phyloP scores from a whole-genome alignment of 352 stramenopile genomes.

The Ochromonadaceae sp. region DNA sequence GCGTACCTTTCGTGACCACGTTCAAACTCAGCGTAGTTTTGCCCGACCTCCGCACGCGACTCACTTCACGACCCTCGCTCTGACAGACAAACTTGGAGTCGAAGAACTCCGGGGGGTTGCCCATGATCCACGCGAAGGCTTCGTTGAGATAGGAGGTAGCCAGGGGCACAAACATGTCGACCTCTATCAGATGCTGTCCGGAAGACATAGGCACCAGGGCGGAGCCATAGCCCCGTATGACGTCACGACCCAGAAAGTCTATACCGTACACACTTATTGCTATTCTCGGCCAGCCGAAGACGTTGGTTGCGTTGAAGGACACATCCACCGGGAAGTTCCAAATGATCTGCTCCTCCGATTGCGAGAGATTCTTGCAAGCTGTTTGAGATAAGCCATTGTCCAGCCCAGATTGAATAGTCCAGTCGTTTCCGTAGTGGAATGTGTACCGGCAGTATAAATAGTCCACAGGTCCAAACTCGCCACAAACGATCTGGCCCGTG shows the following conservation, averaged over 20 bases:
- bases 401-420: conserved; percentile 53
- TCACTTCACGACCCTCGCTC: conserved; percentile 34
- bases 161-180: conserved; percentile 67
- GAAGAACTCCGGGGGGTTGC: conserved; percentile 70
- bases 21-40: conserved; percentile 36
- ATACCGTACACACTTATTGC: conserved; percentile 61
- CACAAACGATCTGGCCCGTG: conserved; percentile 2
- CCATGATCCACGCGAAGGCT: conserved; percentile 63
- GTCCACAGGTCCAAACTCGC: conserved; percentile 47
- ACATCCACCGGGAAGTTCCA: conserved; percentile 90
- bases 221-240: conserved; percentile 73
- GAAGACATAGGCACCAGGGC: conserved; percentile 52
- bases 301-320: conserved; percentile 83
- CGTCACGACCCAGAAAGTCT: conserved; percentile 67
- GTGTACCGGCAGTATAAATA: conserved; percentile 80
- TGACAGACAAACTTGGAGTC: conserved; percentile 35
- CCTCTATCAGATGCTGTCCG: conserved; percentile 42
- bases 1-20: conserved; percentile 31
- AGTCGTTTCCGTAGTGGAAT: conserved; percentile 74
- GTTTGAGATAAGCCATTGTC: conserved; percentile 69
- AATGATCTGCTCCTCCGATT: conserved; percentile 48
- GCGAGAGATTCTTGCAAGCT: conserved; percentile 36
- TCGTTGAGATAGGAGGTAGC: conserved; percentile 61
- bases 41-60: conserved; percentile 30
- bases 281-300: conserved; percentile 78